These are phyloP conservation scores for Clarireedia sp. DNA, from an alignment of 2,329 filamentous ascomycete genomes.

Conservation along the genomic window DNA sequence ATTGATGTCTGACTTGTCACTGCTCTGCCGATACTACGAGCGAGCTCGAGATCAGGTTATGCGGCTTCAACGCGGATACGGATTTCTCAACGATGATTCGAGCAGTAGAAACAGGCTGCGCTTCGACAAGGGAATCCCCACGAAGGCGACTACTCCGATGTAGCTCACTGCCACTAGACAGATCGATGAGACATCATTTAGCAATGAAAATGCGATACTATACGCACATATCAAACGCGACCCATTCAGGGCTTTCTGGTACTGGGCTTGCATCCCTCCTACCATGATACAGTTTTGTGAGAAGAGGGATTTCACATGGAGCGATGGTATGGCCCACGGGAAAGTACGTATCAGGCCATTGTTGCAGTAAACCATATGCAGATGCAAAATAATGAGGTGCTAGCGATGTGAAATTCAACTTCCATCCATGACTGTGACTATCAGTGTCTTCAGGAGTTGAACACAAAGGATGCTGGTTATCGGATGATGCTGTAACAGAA, in stretches of 20 bases:
- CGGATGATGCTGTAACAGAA: not conserved
- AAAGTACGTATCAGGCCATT: conserved; percentile 45
- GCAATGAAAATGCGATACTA: not conserved
- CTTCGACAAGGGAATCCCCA: no score
- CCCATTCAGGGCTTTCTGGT: conserved; percentile 43
- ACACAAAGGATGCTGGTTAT: not conserved
- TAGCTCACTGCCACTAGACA: not conserved
- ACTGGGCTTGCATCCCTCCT: conserved; percentile 32
- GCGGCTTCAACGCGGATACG: no score
- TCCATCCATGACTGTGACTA: conserved; percentile 14
- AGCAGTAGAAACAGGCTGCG: no score
- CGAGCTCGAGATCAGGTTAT: no score
- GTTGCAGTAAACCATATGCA: conserved; percentile 38
- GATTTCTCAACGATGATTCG: no score
- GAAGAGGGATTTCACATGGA: conserved; percentile 37
- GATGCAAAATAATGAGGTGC: conserved; percentile 43
- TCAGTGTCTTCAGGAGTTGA: not conserved
- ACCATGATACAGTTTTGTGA: conserved; percentile 43
- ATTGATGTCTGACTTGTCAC: conserved; percentile 5
- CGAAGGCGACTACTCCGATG: no score
- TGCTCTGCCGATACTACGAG: no score
- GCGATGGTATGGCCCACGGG: conserved; percentile 42
- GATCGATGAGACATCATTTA: no score
- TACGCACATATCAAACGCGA: conserved; percentile 40
- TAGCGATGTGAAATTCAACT: conserved; percentile 40